Conservation (phyloP, 371 early-diverging fungal genomes). For the Saksenaea oblongispora region DNA sequence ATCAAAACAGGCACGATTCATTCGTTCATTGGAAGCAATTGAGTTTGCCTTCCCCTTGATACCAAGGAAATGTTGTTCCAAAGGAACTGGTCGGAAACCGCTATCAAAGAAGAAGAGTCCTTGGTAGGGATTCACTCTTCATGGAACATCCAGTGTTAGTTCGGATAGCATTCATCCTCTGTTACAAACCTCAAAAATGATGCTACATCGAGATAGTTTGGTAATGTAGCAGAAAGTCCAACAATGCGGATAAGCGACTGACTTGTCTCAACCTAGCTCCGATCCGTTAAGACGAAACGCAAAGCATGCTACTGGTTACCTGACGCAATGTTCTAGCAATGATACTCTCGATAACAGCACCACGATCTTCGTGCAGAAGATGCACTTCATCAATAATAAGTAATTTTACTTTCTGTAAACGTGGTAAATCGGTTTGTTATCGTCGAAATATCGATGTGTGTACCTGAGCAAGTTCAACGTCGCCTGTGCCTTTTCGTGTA, state of each 20-base stretch:
- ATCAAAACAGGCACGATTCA: slow-evolving; percentile 88
- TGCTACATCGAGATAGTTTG: slow-evolving; percentile 98
- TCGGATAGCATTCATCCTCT: background rate
- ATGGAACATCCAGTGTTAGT: background rate
- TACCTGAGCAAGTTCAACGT: slow-evolving; percentile 87
- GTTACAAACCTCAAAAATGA: slow-evolving; percentile 73
- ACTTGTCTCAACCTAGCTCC: slow-evolving; percentile 73
- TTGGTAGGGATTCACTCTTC: slow-evolving; percentile 84
- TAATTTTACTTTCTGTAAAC: slow-evolving; percentile 69
- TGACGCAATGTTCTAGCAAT: slow-evolving; percentile 95
- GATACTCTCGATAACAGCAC: slow-evolving; percentile 97
- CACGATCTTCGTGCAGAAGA: slow-evolving; percentile 97
- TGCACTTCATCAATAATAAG: slow-evolving; percentile 99
- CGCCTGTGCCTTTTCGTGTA: slow-evolving; percentile 94
- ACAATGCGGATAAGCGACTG: slow-evolving; percentile 97
- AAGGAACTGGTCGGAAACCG: slow-evolving; percentile 93
- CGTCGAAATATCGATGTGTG: background rate
- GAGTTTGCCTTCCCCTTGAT: slow-evolving; percentile 89
- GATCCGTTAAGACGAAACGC: too few relatives aligned
- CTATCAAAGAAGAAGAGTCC: slow-evolving; percentile 97
- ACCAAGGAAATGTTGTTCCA: slow-evolving; percentile 94
- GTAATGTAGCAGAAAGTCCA: slow-evolving; percentile 99
- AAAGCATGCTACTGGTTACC: too few relatives aligned
- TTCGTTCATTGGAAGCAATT: slow-evolving; percentile 56
- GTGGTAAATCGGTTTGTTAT: background rate